These are phyloP conservation scores for Pleurotus tuoliensis DNA, from an alignment of 768 basidiomycete genomes.

Conservation along the genomic window DNA sequence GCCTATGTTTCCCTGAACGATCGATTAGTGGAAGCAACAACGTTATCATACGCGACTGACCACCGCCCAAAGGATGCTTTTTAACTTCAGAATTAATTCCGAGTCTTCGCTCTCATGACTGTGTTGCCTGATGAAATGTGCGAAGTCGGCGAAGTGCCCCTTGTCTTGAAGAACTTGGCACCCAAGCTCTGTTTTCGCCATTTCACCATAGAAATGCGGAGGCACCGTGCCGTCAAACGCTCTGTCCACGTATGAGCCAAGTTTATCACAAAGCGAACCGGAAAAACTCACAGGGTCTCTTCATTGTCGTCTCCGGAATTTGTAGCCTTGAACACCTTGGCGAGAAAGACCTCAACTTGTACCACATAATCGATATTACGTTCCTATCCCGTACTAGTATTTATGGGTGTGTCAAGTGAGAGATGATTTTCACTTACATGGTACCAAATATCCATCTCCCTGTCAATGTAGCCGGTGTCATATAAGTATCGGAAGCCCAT, in stretches of 20 bases:
- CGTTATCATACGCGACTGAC: constrained; percentile 46
- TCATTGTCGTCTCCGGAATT: constrained; percentile 61
- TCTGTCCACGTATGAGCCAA: constrained; percentile 26
- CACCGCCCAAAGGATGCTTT: constrained; percentile 96
- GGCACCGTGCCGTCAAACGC: constrained; percentile 86
- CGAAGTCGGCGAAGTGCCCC: constrained; percentile 88
- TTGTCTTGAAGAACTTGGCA: constrained; percentile 88
- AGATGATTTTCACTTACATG: constrained; percentile 50
- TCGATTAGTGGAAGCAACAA: not conserved
- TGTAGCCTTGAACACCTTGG: constrained; percentile 65
- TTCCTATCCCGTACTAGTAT: constrained; percentile 47
- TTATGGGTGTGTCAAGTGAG: not conserved
- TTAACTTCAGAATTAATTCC: constrained; percentile 83
- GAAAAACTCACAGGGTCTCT: constrained; percentile 45
- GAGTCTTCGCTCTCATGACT: constrained; percentile 79
- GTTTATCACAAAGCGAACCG: not conserved
- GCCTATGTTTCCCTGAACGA: constrained; percentile 83
- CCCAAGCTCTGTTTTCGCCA: constrained; percentile 94
- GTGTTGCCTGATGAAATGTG: constrained; percentile 85
- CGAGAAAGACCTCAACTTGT: constrained; percentile 88
- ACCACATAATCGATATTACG: constrained; percentile 93
- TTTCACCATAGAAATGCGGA: constrained; percentile 95
- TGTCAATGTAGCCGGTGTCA: constrained; percentile 87
- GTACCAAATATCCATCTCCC: constrained; percentile 96
- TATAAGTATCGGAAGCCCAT: constrained; percentile 91